Conservation (phyloP, 2,329 filamentous ascomycete species). For the Xylariaceae sp. region DNA sequence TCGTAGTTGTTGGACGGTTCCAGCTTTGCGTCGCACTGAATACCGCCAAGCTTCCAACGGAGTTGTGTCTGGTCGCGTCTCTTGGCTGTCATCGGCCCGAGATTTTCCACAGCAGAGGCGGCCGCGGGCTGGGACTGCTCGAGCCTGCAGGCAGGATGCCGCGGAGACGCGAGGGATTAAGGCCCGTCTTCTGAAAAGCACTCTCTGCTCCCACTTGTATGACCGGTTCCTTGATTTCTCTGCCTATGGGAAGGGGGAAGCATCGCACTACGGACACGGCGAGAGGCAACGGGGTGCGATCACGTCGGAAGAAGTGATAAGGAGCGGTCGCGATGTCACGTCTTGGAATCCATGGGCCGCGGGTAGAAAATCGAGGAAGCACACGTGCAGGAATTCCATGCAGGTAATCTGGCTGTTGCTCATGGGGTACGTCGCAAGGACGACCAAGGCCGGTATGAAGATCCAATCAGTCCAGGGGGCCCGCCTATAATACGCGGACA, state of each 20-base stretch:
- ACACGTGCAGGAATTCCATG: conserved; percentile 15
- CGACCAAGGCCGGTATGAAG: conserved; percentile 2
- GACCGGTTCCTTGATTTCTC: conserved; percentile 3
- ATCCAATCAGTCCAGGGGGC: not conserved
- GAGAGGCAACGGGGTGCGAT: conserved; percentile 6
- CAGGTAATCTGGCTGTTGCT: conserved; percentile 12
- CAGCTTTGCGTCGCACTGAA: conserved; percentile 5
- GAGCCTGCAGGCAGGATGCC: conserved; percentile 9
- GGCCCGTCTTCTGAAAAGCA: not conserved
- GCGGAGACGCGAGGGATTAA: conserved; percentile 1
- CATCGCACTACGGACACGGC: not conserved
- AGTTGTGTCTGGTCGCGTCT: not conserved
- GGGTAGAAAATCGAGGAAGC: conserved; percentile 11
- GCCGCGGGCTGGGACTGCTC: conserved; percentile 3
- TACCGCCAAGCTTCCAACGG: conserved; percentile 5
- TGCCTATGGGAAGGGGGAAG: not conserved
- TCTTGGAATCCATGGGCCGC: conserved; percentile 7
- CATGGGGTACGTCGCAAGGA: conserved; percentile 6
- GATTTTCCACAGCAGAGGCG: conserved; percentile 6
- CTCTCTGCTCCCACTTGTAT: conserved; percentile 1
- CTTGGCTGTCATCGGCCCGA: conserved; percentile 16
- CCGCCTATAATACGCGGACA: not conserved
- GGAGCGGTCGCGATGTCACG: conserved; percentile 9
- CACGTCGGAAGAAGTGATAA: conserved; percentile 7
- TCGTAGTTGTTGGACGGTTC: conserved; percentile 1